phyloP scores from a whole-genome alignment of 768 basidiomycete genomes.

The Suillus tomentosus region DNA sequence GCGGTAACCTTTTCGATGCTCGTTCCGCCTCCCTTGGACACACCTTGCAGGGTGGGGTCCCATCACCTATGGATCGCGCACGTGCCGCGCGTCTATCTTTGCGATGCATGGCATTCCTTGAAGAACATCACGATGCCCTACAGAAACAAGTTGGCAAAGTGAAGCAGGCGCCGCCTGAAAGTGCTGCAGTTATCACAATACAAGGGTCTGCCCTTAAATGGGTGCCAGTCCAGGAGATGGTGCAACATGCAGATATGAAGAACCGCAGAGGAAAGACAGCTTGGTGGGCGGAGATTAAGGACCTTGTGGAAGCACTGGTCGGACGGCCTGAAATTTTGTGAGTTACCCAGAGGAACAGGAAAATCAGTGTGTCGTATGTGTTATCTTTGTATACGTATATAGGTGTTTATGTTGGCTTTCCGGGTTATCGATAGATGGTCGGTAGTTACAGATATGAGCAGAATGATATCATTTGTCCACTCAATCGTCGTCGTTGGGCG shows the following conservation, averaged over 20 bases:
- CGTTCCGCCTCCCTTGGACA: constrained; percentile 96
- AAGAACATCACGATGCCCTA: constrained; percentile 70
- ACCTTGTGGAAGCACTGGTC: constrained; percentile 73
- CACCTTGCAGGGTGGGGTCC: constrained; percentile 94
- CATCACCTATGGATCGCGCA: constrained; percentile 92
- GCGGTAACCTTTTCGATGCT: constrained; percentile 88
- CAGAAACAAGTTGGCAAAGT: constrained; percentile 50
- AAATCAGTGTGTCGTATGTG: constrained; percentile 1
- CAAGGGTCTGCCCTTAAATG: constrained; percentile 80
- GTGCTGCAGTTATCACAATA: constrained; percentile 90
- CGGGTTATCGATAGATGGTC: neutral
- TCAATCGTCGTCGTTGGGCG: neutral
- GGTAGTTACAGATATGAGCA: neutral
- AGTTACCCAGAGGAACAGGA: neutral
- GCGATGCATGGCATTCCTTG: constrained; percentile 94
- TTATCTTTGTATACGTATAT: neutral
- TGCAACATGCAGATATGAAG: constrained; percentile 87
- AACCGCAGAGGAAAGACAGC: constrained; percentile 75
- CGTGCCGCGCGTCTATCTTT: constrained; percentile 88
- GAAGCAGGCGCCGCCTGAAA: constrained; percentile 59
- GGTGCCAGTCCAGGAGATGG: constrained; percentile 84
- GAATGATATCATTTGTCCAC: neutral
- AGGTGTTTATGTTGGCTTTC: neutral
- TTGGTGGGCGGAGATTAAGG: constrained; percentile 78
- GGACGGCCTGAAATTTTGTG: constrained; percentile 60